Evolutionary conservation across 495 filamentous ascomycete genomes (phyloP), one percentile per base, ranked within the genome.

Genomic region (Hypoxylon perforatum): DNA sequence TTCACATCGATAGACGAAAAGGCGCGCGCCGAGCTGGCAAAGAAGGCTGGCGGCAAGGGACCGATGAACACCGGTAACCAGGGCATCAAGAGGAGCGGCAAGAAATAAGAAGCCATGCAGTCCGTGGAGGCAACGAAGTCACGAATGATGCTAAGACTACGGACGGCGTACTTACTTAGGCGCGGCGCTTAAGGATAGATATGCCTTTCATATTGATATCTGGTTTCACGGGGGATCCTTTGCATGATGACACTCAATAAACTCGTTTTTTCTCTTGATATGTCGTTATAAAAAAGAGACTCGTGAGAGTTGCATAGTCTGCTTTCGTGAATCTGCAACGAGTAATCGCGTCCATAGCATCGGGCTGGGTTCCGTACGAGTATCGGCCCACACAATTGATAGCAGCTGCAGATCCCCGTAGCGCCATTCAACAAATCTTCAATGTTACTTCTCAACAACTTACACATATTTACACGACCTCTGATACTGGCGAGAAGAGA

Each of bases 31-130:
- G 90, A 91, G 2, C 70, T 93, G 78, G 83, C 85, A 23, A 86
- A 88, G 46, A 88, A 90, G 77, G 80, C 83, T 11, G 78, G 77
- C 52, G 85, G 85, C 62, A 88, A 82, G 76, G 86, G 80, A 6
- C 84, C 84, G 58, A 60, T 84, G 81, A 92, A 91, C 78, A 89
- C 88, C 48, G 92, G 91, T 33, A 74, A 82, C 50, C 91, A 94
- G 80, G 91, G 91, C 49, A 95, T 95, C 81, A 95, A 94, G 88
- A 94, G 92, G 83, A 92, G 89, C 28, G 91, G 91, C 74, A 94
- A 95, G 89, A 93, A 93, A 84, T 92, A 85, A 57, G 19, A 19
- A 1, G 2, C 25, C 28, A 42, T 66, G 53, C 61, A 30, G 50
- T 63, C 30, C 54, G 48, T 50, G 35, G 50, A 57, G 51, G 44